Base-by-base conservation (phyloP, 2,329 filamentous ascomycete species). In the Alternaria atra region DNA sequence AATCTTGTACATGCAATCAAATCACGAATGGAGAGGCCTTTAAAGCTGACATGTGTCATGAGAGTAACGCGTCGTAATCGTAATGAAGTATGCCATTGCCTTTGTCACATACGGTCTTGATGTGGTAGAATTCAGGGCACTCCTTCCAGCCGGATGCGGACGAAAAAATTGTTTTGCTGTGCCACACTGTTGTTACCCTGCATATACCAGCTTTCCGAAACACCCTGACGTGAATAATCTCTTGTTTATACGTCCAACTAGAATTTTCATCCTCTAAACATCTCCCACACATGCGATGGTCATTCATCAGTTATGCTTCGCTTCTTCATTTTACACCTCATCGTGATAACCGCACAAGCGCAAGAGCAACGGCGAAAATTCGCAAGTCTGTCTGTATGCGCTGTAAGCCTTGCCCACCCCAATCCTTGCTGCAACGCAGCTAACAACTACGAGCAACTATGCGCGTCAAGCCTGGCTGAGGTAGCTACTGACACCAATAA, bases 21-120 rank as follows among this genome's bases (percentile, higher is more conserved):
- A 20, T 20, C 20, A 20, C 20, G 20, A 20, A 6, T 5, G 27
- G 27, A 29, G 27, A 29, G 27, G 17, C 37, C 17, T 23, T 9
- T 1, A 12, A 40, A 40, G 9, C 37, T 3, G 2, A 10, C 9
- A 13, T 40, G 17, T 6, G 0, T 40, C 0, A 2, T 6, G 4
- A 4, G 1, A 3, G 6, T 12, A 0, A 23, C 15, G 23, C 5
- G 9, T 23, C 23, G 0, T 6, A 5, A 23, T 13, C 0, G 17
- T 15, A 23, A 23, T 13, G 17, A 3, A 40, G 5, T 17, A 23
- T 40, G 17, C 10, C 37, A 23, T 40, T 23, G 37, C 23, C 17
- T 40, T 40, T 12, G 17, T 40, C 17, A 13, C 9, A 9, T 6
- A 40, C 23, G 9, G 37, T 6, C 9, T 40, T 40, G 17, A 7